A percentile compares a stretch with the other conserved stretches of the same genome.
phyloP scores from a whole-genome alignment of 495 filamentous ascomycete genomes.

The Sphaerosporella brunnea region DNA sequence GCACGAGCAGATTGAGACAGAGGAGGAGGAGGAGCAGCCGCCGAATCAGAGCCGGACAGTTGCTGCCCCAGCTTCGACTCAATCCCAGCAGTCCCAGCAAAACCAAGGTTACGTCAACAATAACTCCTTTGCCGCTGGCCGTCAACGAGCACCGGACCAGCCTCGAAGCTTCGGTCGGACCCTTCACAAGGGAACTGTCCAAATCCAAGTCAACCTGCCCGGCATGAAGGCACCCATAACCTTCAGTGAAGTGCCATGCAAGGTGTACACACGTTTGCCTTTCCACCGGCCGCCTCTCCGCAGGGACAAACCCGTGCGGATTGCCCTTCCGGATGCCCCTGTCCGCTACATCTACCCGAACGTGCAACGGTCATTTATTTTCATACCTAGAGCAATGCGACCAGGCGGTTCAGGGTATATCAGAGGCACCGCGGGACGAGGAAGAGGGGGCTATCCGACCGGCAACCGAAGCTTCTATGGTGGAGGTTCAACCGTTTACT shows the following conservation, averaged over 20 bases:
- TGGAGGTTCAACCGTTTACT: constrained; percentile 61
- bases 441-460: constrained; percentile 48
- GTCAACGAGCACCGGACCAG: constrained; percentile 26
- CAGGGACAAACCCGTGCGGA: constrained; percentile 88
- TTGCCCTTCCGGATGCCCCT: constrained; percentile 62
- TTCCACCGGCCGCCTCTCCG: constrained; percentile 88
- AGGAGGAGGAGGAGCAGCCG: constrained; percentile 6
- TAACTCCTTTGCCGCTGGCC: constrained; percentile 26
- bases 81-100: constrained; percentile 29
- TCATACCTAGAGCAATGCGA: constrained; percentile 83
- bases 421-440: constrained; percentile 46
- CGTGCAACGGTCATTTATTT: constrained; percentile 83
- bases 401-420: constrained; percentile 38
- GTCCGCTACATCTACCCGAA: constrained; percentile 83
- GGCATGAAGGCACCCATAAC: constrained; percentile 53
- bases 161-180: constrained; percentile 43
- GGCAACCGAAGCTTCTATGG: constrained; percentile 56
- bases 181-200: constrained; percentile 54
- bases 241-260: constrained; percentile 56
- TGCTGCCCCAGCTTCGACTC: constrained; percentile 33
- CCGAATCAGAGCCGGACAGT: constrained; percentile 30
- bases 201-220: constrained; percentile 61
- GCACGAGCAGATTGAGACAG: constrained; percentile 54
- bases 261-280: constrained; percentile 79
- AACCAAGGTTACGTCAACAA: constrained; percentile 29